These are phyloP conservation scores for Suillus decipiens DNA, from an alignment of 768 basidiomycete species.

Conservation along the genomic window DNA sequence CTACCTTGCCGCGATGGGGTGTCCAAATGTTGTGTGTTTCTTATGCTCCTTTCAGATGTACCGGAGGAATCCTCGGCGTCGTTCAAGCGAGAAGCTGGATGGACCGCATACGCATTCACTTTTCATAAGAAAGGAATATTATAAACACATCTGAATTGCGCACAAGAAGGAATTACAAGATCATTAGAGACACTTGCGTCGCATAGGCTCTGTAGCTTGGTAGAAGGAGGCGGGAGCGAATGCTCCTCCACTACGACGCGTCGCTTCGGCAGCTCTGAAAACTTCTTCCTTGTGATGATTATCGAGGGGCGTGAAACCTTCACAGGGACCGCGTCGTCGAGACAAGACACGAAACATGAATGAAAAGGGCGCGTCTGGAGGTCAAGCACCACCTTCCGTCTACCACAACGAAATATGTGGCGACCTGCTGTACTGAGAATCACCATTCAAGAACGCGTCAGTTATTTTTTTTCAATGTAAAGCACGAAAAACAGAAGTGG, in stretches of 20 bases:
- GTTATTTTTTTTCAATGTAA: background rate
- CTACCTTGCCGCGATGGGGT: background rate
- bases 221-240: background rate
- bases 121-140: background rate
- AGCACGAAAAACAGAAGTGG: background rate
- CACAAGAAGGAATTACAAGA: slow-evolving; percentile 3
- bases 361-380: slow-evolving; percentile 7
- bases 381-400: background rate
- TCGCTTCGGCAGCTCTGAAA: slow-evolving; percentile 56
- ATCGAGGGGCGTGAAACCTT: slow-evolving; percentile 10
- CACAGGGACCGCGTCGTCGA: slow-evolving; percentile 1
- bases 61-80: background rate
- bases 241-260: slow-evolving; percentile 24
- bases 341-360: slow-evolving; percentile 7
- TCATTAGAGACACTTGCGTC: background rate
- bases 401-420: slow-evolving; percentile 16
- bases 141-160: slow-evolving; percentile 6
- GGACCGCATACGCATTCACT: background rate
- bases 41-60: background rate
- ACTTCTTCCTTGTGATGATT: slow-evolving; percentile 49
- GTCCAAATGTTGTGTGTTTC: background rate
- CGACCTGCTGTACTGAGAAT: slow-evolving; percentile 6
- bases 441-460: slow-evolving; percentile 16
- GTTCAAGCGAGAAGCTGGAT: background rate
- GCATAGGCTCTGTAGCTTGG: background rate